These are phyloP conservation scores for Exserohilum turcica DNA, from an alignment of 2,329 filamentous ascomycete genomes.

Conservation along the genomic window DNA sequence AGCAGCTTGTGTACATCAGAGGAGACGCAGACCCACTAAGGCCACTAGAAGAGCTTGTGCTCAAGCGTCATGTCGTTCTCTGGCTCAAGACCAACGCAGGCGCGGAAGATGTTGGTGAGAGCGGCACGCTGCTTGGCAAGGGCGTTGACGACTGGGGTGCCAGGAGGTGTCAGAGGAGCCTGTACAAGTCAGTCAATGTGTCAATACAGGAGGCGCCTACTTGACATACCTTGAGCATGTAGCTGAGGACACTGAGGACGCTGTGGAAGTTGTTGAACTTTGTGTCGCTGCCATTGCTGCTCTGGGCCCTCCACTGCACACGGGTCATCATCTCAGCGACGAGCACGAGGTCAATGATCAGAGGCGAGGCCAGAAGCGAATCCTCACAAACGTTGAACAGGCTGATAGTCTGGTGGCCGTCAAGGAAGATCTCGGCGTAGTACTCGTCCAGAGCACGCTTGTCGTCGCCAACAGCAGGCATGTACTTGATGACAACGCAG, in stretches of 20 bases:
- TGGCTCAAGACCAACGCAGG: slow-evolving; percentile 93
- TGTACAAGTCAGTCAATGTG: slow-evolving; percentile 45
- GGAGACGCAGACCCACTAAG: background rate
- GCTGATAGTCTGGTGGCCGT: slow-evolving; percentile 96
- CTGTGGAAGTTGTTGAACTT: slow-evolving; percentile 95
- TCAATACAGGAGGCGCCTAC: background rate
- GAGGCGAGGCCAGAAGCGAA: slow-evolving; percentile 89
- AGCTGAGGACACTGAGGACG: slow-evolving; percentile 94
- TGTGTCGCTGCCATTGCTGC: slow-evolving; percentile 58
- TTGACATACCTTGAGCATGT: slow-evolving; percentile 79
- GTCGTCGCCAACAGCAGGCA: slow-evolving; percentile 98
- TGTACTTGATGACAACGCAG: slow-evolving; percentile 99
- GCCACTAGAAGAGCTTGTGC: slow-evolving; percentile 81
- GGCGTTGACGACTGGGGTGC: slow-evolving; percentile 93
- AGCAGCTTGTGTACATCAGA: background rate
- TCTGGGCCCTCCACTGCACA: slow-evolving; percentile 80
- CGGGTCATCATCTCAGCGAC: slow-evolving; percentile 98
- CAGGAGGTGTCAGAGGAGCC: slow-evolving; percentile 90
- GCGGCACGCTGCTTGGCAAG: slow-evolving; percentile 94
- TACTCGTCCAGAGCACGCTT: slow-evolving; percentile 99
- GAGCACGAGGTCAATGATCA: slow-evolving; percentile 96
- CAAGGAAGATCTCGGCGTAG: slow-evolving; percentile 98
- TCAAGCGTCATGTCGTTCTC: slow-evolving; percentile 99
- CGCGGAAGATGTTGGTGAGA: slow-evolving; percentile 97
- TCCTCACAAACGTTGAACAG: slow-evolving; percentile 99